Percentiles rank a stretch among this genome's conserved stretches.
Conservation (phyloP, 495 filamentous ascomycete genomes). For the Acidiella bohemica region DNA sequence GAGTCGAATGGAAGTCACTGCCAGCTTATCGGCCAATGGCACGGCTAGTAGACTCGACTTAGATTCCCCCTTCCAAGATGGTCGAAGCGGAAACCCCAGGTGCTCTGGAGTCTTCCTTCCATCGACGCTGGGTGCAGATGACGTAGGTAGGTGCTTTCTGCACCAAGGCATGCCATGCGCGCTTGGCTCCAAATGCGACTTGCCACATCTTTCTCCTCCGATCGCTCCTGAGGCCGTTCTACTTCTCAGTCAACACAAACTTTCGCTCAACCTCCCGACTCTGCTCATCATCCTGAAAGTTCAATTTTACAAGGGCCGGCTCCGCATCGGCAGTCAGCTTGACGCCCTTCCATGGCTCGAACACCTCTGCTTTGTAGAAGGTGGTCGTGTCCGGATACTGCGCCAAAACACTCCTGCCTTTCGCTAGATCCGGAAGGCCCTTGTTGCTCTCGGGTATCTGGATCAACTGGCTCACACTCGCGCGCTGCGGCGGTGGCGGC, state of each 20-base stretch:
- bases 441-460: slow-evolving; percentile 52
- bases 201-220: no score
- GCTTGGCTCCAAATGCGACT: no score
- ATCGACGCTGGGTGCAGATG: no score
- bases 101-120: no score
- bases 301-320: slow-evolving; percentile 26
- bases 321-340: slow-evolving; percentile 1
- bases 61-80: no score
- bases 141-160: no score
- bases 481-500: slow-evolving; percentile 46
- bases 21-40: no score
- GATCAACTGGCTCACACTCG: slow-evolving; percentile 67
- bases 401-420: slow-evolving; percentile 26
- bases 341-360: slow-evolving; percentile 12
- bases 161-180: no score
- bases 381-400: slow-evolving; percentile 81
- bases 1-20: no score
- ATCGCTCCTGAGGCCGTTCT: no score
- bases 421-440: slow-evolving; percentile 39
- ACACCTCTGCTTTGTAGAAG: slow-evolving; percentile 89
- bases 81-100: no score
- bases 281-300: slow-evolving; percentile 31
- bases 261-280: slow-evolving; percentile 19
- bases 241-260: slow-evolving; percentile 8
- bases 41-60: no score